phyloP scores from a whole-genome alignment of 2,329 filamentous ascomycete species.

The Fusarium sp. region DNA sequence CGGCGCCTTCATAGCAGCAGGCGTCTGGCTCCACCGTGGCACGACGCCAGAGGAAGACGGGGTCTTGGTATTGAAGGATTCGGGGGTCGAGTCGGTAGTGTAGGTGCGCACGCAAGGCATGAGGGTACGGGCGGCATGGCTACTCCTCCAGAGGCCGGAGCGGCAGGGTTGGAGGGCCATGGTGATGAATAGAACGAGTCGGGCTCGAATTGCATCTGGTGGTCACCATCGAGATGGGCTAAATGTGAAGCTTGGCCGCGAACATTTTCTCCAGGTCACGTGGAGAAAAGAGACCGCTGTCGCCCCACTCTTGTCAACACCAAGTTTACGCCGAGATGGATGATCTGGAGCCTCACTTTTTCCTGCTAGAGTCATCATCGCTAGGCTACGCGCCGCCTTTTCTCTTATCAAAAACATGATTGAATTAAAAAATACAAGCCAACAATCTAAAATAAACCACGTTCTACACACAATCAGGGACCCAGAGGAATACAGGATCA shows the following conservation, averaged over 20 bases:
- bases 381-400: background rate
- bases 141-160: slow-evolving; percentile 41
- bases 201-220: slow-evolving; percentile 1
- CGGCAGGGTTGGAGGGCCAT: slow-evolving; percentile 50
- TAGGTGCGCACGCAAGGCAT: slow-evolving; percentile 43
- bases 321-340: background rate
- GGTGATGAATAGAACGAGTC: slow-evolving; percentile 21
- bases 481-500: background rate
- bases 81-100: slow-evolving; percentile 42
- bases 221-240: background rate
- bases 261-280: slow-evolving; percentile 49
- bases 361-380: background rate
- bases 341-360: slow-evolving; percentile 12
- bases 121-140: slow-evolving; percentile 36
- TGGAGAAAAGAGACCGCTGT: slow-evolving; percentile 23
- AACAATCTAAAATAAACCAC: background rate
- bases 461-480: background rate
- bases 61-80: slow-evolving; percentile 40
- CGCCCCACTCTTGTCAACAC: slow-evolving; percentile 35
- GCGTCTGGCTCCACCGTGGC: slow-evolving; percentile 78
- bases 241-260: slow-evolving; percentile 31
- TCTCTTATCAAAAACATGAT: background rate
- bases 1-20: slow-evolving; percentile 73
- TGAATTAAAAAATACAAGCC: background rate
- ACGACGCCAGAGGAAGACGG: slow-evolving; percentile 12